phyloP scores from a whole-genome alignment of 2,329 filamentous ascomycete species.

The Ophiosphaerella narmari region DNA sequence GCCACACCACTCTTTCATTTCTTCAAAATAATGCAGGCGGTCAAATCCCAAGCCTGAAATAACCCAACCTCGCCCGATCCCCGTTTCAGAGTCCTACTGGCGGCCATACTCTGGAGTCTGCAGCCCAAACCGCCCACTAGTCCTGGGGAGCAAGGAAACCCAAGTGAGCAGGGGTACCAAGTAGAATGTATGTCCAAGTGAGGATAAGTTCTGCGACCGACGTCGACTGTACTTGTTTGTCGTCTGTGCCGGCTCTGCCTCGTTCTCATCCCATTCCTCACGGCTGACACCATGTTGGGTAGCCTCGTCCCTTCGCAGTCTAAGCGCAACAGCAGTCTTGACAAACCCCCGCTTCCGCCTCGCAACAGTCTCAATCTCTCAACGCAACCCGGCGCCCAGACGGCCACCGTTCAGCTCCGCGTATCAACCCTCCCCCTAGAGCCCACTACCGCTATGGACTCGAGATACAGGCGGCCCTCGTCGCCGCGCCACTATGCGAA shows the following conservation, averaged over 20 bases:
- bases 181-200: slow-evolving; percentile 42
- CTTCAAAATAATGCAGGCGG: no score
- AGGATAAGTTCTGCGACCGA: slow-evolving; percentile 31
- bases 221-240: slow-evolving; percentile 13
- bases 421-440: slow-evolving; percentile 5
- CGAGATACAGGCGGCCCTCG: slow-evolving; percentile 40
- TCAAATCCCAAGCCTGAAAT: no score
- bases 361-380: slow-evolving; percentile 26
- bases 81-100: no score
- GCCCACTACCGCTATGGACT: slow-evolving; percentile 36
- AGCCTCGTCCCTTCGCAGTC: slow-evolving; percentile 38
- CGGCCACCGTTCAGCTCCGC: slow-evolving; percentile 24
- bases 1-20: no score
- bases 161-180: no score
- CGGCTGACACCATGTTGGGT: slow-evolving; percentile 41
- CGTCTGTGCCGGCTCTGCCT: slow-evolving; percentile 19
- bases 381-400: slow-evolving; percentile 25
- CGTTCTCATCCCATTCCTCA: slow-evolving; percentile 5
- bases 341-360: slow-evolving; percentile 30
- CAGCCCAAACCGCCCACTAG: no score
- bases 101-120: no score
- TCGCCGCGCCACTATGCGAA: slow-evolving; percentile 42
- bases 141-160: no score
- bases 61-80: no score
- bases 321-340: slow-evolving; percentile 24